These are phyloP conservation scores for Trametes gibbosa DNA, from an alignment of 768 basidiomycete genomes.

Conservation along the genomic window DNA sequence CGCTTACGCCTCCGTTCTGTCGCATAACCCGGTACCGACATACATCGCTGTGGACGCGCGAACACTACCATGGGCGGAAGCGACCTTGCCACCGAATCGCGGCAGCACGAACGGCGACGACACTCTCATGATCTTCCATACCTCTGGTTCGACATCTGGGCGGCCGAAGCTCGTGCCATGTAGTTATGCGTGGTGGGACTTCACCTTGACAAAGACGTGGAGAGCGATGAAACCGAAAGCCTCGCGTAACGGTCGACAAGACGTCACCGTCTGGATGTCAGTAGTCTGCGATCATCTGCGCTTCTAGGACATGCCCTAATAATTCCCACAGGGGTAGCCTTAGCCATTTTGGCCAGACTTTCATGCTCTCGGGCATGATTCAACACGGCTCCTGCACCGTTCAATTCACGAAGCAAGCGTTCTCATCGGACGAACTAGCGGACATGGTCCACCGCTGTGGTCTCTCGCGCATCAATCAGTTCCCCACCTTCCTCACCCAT, in stretches of 20 bases:
- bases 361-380: constrained; percentile 42
- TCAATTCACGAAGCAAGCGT: constrained; percentile 26
- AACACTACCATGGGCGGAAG: constrained; percentile 35
- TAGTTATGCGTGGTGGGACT: constrained; percentile 64
- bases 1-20: constrained; percentile 31
- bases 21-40: constrained; percentile 46
- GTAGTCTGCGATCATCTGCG: constrained; percentile 27
- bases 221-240: constrained; percentile 40
- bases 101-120: constrained; percentile 37
- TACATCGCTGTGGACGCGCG: constrained; percentile 44
- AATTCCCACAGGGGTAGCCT: constrained; percentile 64
- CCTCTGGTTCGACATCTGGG: constrained; percentile 79
- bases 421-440: constrained; percentile 30
- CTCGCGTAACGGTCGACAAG: constrained; percentile 49
- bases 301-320: constrained; percentile 13
- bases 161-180: constrained; percentile 77
- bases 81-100: constrained; percentile 40
- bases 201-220: constrained; percentile 56
- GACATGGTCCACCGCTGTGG: constrained; percentile 56
- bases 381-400: constrained; percentile 29
- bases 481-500: constrained; percentile 29
- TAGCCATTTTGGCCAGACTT: constrained; percentile 78
- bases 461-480: constrained; percentile 31
- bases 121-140: constrained; percentile 70
- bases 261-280: constrained; percentile 74